Conservation (phyloP, 352 stramenopile species). For the Globisporangium spiculum region DNA sequence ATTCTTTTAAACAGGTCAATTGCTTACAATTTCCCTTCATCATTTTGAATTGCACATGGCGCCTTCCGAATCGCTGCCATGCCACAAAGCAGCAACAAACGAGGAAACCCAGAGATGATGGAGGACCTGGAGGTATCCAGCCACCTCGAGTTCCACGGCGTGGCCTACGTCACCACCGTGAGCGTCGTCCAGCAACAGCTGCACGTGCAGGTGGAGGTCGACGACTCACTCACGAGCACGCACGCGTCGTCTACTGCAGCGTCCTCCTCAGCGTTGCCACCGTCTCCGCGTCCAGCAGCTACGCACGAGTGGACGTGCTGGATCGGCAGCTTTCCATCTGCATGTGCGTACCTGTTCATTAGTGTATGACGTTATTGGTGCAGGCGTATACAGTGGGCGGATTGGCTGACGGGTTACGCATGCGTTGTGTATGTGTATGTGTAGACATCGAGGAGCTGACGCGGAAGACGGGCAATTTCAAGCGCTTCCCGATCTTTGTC, state of each 20-base stretch:
- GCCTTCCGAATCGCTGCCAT: not conserved
- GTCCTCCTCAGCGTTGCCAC: not conserved
- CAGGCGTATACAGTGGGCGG: not conserved
- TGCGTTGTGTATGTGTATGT: not conserved
- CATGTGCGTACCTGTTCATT: constrained; percentile 22
- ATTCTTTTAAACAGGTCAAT: not conserved
- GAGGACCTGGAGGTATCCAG: constrained; percentile 64
- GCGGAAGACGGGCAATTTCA: constrained; percentile 92
- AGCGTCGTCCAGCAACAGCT: constrained; percentile 56
- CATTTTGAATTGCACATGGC: constrained; percentile 3
- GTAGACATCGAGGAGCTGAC: constrained; percentile 90
- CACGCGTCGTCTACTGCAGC: not conserved
- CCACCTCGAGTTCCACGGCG: constrained; percentile 66
- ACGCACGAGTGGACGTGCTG: constrained; percentile 33
- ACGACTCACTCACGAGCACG: constrained; percentile 19
- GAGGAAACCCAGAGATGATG: not conserved
- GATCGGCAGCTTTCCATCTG: constrained; percentile 57
- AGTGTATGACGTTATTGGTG: not conserved
- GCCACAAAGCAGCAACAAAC: not conserved
- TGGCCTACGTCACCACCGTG: constrained; percentile 72
- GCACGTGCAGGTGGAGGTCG: constrained; percentile 64
- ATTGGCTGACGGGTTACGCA: not conserved
- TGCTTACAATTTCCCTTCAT: not conserved
- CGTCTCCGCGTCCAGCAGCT: not conserved
- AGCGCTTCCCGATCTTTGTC: constrained; percentile 90